phyloP scores from a whole-genome alignment of 176 grass and related monocot genomes.

The Aechmea fasciata region DNA sequence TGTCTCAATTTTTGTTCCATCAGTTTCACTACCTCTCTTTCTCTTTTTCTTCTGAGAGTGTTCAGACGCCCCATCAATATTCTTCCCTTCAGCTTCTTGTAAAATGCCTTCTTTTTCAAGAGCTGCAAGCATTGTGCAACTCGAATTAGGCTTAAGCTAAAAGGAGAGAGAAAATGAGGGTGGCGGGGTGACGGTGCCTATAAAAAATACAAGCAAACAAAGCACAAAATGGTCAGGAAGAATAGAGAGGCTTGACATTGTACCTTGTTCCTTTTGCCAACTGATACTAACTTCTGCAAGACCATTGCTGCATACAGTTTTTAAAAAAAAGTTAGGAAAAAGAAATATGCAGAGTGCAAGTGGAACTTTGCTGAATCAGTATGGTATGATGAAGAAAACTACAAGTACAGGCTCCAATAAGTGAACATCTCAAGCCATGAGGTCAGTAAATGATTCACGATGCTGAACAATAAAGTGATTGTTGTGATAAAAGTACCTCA shows the following conservation, averaged over 20 bases:
- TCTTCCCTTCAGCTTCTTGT: neutral
- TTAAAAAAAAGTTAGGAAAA: conserved; percentile 13
- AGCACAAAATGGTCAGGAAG: conserved; percentile 11
- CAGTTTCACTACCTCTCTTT: conserved; percentile 12
- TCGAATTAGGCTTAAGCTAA: neutral
- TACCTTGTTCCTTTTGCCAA: conserved; percentile 41
- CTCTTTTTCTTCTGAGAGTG: conserved; percentile 39
- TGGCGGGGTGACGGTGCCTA: neutral
- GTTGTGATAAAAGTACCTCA: neutral
- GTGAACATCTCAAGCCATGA: neutral
- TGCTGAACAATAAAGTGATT: neutral
- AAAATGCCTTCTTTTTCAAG: conserved; percentile 3
- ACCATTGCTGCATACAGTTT: conserved; percentile 19
- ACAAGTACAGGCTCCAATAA: neutral
- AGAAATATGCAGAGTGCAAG: neutral
- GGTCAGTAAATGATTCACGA: neutral
- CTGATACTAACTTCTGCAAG: neutral
- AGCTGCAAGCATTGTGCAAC: conserved; percentile 10
- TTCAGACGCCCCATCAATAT: neutral
- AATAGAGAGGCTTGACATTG: neutral
- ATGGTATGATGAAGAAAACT: neutral
- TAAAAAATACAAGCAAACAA: neutral
- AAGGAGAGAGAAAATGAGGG: neutral
- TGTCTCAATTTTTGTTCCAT: neutral
- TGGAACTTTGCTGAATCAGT: neutral